A percentile compares a stretch with the other conserved stretches of the same genome.
Evolutionary conservation across 2,329 filamentous ascomycete genomes (phyloP).

Genomic region (Thielaviopsis ethacetica): DNA sequence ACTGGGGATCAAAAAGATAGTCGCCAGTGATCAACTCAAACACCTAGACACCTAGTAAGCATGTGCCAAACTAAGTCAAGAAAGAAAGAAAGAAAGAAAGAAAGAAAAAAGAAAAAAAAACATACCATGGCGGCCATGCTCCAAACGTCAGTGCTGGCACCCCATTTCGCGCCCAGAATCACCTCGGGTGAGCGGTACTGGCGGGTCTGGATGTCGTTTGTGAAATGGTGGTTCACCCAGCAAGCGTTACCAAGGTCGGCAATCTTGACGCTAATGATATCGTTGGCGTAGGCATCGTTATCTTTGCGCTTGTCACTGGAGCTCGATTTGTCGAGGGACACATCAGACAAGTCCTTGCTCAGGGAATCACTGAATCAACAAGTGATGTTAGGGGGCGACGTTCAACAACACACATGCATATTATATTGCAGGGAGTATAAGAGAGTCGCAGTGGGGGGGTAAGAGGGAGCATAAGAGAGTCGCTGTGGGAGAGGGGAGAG

Average conservation of each 20-base stretch:
- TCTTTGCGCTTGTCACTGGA: conserved; percentile 45
- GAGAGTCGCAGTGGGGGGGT: conserved; percentile 1
- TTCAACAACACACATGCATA: conserved; percentile 5
- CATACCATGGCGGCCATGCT: conserved; percentile 98
- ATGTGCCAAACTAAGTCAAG: not conserved
- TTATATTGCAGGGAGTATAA: not conserved
- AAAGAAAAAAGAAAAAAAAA: conserved; percentile 4
- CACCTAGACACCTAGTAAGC: conserved; percentile 36
- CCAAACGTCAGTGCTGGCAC: conserved; percentile 98
- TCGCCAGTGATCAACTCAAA: conserved; percentile 97
- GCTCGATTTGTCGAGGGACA: conserved; percentile 66
- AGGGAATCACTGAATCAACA: conserved; percentile 53
- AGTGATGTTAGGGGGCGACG: conserved; percentile 11
- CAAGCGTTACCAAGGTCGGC: conserved; percentile 95
- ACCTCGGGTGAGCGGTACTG: conserved; percentile 97
- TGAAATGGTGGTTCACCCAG: conserved; percentile 98
- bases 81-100: not conserved
- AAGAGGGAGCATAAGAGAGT: not conserved
- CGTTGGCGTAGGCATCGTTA: conserved; percentile 39
- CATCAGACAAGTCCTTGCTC: conserved; percentile 84
- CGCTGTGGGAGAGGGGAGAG: too few relatives aligned
- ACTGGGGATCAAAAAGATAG: conserved; percentile 96
- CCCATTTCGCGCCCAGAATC: conserved; percentile 93
- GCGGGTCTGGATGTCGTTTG: conserved; percentile 95
- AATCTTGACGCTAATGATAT: conserved; percentile 96